phyloP scores from a whole-genome alignment of 2,329 filamentous ascomycete genomes.

The Sarocladium brachiariae region DNA sequence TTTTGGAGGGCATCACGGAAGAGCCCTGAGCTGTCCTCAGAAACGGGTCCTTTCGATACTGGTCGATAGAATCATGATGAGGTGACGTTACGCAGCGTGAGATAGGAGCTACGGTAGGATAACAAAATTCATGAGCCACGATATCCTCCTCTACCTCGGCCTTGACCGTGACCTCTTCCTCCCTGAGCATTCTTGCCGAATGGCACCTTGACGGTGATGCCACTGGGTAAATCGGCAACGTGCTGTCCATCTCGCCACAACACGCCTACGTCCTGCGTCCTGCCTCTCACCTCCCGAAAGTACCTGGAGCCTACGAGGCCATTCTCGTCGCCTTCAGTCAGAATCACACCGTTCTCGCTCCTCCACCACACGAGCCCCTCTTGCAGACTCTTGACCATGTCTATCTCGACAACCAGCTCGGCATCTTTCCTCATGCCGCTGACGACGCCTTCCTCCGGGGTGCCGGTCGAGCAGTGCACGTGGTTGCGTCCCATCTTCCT shows the following conservation, averaged over 20 bases:
- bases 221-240: constrained; percentile 58
- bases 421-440: constrained; percentile 76
- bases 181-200: constrained; percentile 40
- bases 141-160: constrained; percentile 19
- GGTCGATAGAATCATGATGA: too few relatives aligned
- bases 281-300: constrained; percentile 64
- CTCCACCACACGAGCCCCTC: constrained; percentile 65
- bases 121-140: neutral
- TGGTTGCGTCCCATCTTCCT: constrained; percentile 78
- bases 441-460: constrained; percentile 57
- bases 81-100: too few relatives aligned
- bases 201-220: constrained; percentile 42
- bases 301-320: constrained; percentile 54
- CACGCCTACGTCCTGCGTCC: constrained; percentile 52
- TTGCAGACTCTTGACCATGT: constrained; percentile 59
- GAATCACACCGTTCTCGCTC: constrained; percentile 70
- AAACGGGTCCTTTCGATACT: too few relatives aligned
- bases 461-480: constrained; percentile 78
- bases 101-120: neutral
- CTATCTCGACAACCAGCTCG: constrained; percentile 71
- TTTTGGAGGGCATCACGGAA: neutral
- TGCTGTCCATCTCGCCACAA: constrained; percentile 66
- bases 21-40: neutral
- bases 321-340: constrained; percentile 50
- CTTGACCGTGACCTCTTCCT: constrained; percentile 23